These are phyloP conservation scores for Acrodontium crateriforme DNA, from an alignment of 2,329 filamentous ascomycete species.

Conservation along the genomic window DNA sequence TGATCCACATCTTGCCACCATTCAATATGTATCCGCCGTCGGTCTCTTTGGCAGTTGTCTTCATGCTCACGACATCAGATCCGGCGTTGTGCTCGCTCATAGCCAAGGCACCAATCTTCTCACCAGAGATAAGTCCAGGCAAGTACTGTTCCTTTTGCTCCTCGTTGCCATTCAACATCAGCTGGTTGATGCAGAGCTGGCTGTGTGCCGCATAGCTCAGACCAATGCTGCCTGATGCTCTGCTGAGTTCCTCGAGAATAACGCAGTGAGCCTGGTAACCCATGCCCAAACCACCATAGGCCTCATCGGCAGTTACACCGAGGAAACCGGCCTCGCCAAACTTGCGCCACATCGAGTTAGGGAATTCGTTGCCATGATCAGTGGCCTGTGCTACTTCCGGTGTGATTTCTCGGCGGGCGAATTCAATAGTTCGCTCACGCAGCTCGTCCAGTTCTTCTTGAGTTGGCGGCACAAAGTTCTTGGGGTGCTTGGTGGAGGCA, in stretches of 20 bases:
- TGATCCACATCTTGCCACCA: slow-evolving; percentile 99
- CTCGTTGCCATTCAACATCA: slow-evolving; percentile 71
- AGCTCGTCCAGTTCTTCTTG: slow-evolving; percentile 65
- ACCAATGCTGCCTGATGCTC: slow-evolving; percentile 66
- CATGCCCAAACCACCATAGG: slow-evolving; percentile 77
- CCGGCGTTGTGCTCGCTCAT: slow-evolving; percentile 92
- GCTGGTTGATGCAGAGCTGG: slow-evolving; percentile 91
- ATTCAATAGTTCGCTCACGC: slow-evolving; percentile 74
- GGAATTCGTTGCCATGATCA: slow-evolving; percentile 81
- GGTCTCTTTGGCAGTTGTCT: slow-evolving; percentile 64
- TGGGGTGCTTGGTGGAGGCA: slow-evolving; percentile 57
- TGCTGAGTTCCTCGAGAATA: slow-evolving; percentile 86
- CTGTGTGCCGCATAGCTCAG: slow-evolving; percentile 93
- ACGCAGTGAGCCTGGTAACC: slow-evolving; percentile 95
- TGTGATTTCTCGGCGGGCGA: slow-evolving; percentile 72
- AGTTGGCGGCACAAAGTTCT: slow-evolving; percentile 54
- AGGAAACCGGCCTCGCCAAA: slow-evolving; percentile 81
- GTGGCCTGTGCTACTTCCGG: slow-evolving; percentile 69
- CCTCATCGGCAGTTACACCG: slow-evolving; percentile 85
- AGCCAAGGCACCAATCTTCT: slow-evolving; percentile 71
- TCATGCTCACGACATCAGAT: slow-evolving; percentile 92
- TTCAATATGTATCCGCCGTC: slow-evolving; percentile 78
- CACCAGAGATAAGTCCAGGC: slow-evolving; percentile 66
- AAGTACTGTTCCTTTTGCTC: slow-evolving; percentile 73
- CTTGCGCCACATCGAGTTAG: slow-evolving; percentile 83